These are phyloP conservation scores for Piedraia hortae DNA, from an alignment of 2,329 filamentous ascomycete genomes.

Conservation along the genomic window DNA sequence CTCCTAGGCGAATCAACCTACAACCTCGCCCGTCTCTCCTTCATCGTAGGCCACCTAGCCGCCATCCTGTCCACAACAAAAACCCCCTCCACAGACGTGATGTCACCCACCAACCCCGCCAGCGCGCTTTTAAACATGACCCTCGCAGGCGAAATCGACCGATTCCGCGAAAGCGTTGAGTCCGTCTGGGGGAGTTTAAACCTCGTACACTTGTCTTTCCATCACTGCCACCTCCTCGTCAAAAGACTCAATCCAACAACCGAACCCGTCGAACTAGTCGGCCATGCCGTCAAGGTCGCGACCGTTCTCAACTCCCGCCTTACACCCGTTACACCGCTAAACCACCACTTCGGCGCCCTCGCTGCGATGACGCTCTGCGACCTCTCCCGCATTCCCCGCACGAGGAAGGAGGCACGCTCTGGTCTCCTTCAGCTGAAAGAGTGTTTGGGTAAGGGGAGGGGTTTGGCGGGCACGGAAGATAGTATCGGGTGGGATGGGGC, in stretches of 20 bases:
- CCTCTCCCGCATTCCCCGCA: slow-evolving; percentile 26
- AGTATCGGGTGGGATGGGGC: slow-evolving; percentile 30
- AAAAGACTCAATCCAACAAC: slow-evolving; percentile 30
- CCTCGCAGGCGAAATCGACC: slow-evolving; percentile 31
- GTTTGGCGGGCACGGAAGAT: slow-evolving; percentile 16
- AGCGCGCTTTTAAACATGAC: slow-evolving; percentile 21
- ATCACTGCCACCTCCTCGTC: slow-evolving; percentile 38
- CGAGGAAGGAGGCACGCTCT: slow-evolving; percentile 28
- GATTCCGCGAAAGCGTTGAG: slow-evolving; percentile 37
- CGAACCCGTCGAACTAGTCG: slow-evolving; percentile 29
- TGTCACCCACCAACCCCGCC: slow-evolving; percentile 16
- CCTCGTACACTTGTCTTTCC: slow-evolving; percentile 39
- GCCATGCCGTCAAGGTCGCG: slow-evolving; percentile 30
- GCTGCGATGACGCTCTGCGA: slow-evolving; percentile 33
- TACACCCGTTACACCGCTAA: slow-evolving; percentile 32
- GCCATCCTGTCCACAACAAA: slow-evolving; percentile 20
- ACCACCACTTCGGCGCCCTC: slow-evolving; percentile 37
- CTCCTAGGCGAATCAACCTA: slow-evolving; percentile 36
- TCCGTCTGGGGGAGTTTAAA: slow-evolving; percentile 23
- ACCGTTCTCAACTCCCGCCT: slow-evolving; percentile 28
- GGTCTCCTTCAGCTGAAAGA: slow-evolving; percentile 30
- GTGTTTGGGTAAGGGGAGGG: slow-evolving; percentile 18
- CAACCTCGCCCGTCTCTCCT: slow-evolving; percentile 34
- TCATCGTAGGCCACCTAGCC: slow-evolving; percentile 29
- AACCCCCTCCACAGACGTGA: slow-evolving; percentile 17